A percentile compares a stretch with the other conserved stretches of the same genome.
Conservation (phyloP, 23 red algal species). For the Gracilaria domingensis region DNA sequence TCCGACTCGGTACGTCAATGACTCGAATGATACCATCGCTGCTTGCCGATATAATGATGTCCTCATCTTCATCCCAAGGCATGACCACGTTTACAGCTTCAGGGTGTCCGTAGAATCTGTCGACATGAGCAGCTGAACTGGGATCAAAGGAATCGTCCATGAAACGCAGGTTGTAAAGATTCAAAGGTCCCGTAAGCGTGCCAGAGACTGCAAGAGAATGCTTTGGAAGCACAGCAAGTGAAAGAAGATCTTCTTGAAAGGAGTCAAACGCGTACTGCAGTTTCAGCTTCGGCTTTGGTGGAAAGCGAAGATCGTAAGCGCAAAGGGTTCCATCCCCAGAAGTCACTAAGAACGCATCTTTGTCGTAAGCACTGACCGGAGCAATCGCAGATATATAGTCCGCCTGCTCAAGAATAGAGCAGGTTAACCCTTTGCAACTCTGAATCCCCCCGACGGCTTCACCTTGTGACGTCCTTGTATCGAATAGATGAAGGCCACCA, state of each 20-base stretch:
- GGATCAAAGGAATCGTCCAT: constrained; percentile 43
- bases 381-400: constrained; percentile 66
- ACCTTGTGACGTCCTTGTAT: neutral
- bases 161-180: constrained; percentile 66
- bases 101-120: constrained; percentile 66
- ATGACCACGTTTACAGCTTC: constrained; percentile 47
- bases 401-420: constrained; percentile 52
- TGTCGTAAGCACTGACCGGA: constrained; percentile 6
- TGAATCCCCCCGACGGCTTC: neutral
- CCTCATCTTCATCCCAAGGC: constrained; percentile 18
- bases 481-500: constrained; percentile 33
- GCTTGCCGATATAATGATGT: constrained; percentile 41
- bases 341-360: constrained; percentile 6
- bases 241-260: constrained; percentile 66
- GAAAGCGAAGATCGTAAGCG: constrained; percentile 67
- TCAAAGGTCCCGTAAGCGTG: constrained; percentile 52
- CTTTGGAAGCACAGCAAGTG: constrained; percentile 42
- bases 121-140: constrained; percentile 45
- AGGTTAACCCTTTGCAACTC: neutral
- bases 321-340: constrained; percentile 66
- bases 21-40: constrained; percentile 59
- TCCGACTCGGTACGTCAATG: constrained; percentile 42
- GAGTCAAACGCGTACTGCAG: constrained; percentile 28
- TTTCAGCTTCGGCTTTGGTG: constrained; percentile 17
- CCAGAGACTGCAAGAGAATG: constrained; percentile 14